Base-by-base conservation (phyloP, 2,329 filamentous ascomycete species). In the Phyllosticta citrichinensis region DNA sequence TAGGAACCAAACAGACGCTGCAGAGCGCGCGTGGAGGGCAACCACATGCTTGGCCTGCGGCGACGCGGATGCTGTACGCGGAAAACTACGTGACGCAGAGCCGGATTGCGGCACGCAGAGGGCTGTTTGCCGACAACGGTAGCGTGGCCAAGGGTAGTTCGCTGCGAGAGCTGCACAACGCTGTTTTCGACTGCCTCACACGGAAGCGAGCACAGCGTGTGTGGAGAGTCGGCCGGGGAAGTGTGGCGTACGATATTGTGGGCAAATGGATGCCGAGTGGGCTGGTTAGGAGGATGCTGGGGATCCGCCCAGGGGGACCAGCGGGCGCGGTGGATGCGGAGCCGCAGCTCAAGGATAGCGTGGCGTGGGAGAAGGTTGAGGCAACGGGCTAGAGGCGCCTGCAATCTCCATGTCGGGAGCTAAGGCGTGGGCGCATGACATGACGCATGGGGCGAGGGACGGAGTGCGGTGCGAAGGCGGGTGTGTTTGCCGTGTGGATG, bases 211-310 rank as follows among this genome's bases (percentile, higher is more conserved):
- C 81, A 25, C 79, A 78, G 55, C 78, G 83, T 40, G 83, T 88
- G 1, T 83, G 93, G 65, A 86, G 89, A 62, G 87, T 97, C 17
- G 94, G 94, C 0, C 84, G 91, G 57, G 94, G 94, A 6, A 90
- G 91, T 57, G 80, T 87, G 61, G 80, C 91, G 0, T 97, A 97
- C 73, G 88, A 89, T 50, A 80, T 97, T 30, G 87, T 97, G 8
- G 94, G 92, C 5, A 82, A 83, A 50, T 93, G 87, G 83, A 81
- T 88, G 24, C 93, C 94, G 1, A 80, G 83, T 20, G 81, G 85
- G 2, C 71, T 97, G 17, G 87, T 97, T n/a, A 86, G 86, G 1
- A 94, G 90, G 88, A 96, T 97, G 88, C 87, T 97, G 83, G 91
- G 91, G 11, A 83, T 92, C 62, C 83, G 87, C 17, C 67, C 68